Percentiles rank a stretch among this genome's conserved stretches.
Conservation (phyloP, 441 rosid species). For the Gossypium gossypioides region DNA sequence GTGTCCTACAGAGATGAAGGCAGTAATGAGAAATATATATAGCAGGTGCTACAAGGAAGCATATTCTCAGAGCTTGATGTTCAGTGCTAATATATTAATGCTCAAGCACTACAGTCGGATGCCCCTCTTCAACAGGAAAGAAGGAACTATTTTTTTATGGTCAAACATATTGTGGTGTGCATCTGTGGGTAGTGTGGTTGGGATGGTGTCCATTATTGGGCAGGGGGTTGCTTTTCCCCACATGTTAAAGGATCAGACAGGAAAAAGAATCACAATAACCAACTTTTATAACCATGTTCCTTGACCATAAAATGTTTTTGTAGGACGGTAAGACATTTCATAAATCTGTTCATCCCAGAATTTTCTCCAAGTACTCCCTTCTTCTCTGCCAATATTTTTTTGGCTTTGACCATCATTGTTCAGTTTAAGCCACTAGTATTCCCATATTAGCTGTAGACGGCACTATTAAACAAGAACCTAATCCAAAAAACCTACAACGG, state of each 20-base stretch:
- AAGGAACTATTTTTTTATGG: background rate
- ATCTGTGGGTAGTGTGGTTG: background rate
- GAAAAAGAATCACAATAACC: background rate
- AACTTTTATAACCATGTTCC: background rate
- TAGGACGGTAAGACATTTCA: background rate
- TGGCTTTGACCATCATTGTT: background rate
- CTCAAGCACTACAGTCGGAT: background rate
- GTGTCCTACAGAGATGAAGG: conserved; percentile 57
- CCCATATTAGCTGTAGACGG: background rate
- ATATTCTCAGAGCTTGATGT: conserved; percentile 3
- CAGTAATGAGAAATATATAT: background rate
- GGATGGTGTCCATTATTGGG: background rate
- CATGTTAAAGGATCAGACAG: background rate
- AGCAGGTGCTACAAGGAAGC: conserved; percentile 11
- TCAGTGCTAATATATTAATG: conserved; percentile 4
- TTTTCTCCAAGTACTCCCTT: background rate
- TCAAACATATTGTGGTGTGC: background rate
- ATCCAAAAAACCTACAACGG: background rate
- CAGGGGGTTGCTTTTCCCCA: background rate
- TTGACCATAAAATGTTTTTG: background rate
- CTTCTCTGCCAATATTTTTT: background rate
- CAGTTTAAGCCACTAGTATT: background rate
- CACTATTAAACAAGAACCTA: background rate
- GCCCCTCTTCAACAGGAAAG: background rate
- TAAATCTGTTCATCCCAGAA: background rate